These are phyloP conservation scores for Penicillium lagena DNA, from an alignment of 495 filamentous ascomycete species.

Conservation along the genomic window DNA sequence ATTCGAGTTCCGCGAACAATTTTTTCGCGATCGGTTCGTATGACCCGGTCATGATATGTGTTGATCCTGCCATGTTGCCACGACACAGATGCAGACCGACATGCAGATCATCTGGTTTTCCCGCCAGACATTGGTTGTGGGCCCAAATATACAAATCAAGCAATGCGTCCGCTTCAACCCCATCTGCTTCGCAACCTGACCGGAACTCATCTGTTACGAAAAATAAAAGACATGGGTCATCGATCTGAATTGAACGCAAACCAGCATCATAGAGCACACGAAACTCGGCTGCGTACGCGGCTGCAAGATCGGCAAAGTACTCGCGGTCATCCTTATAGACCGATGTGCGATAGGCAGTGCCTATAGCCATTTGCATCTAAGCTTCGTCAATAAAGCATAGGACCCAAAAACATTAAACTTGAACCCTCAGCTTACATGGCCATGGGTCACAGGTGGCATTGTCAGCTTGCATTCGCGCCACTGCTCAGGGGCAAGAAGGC, in stretches of 20 bases:
- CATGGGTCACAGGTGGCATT: conserved; percentile 13
- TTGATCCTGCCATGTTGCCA: conserved; percentile 47
- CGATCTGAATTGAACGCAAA: conserved; percentile 8
- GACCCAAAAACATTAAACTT: background rate
- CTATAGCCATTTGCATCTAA: conserved; percentile 3
- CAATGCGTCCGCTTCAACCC: conserved; percentile 33
- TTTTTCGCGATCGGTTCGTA: conserved; percentile 50
- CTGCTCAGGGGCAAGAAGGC: conserved; percentile 3
- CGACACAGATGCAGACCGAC: conserved; percentile 58
- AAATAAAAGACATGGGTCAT: background rate
- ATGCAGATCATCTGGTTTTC: conserved; percentile 51
- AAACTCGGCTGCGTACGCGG: conserved; percentile 2
- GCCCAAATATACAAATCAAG: conserved; percentile 51
- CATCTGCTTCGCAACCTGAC: conserved; percentile 2
- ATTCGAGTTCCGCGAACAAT: conserved; percentile 10
- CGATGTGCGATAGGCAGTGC: conserved; percentile 2
- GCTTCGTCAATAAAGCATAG: background rate
- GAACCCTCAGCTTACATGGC: conserved; percentile 3
- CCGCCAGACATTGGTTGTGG: conserved; percentile 53
- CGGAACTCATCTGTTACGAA: conserved; percentile 5
- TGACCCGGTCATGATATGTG: conserved; percentile 49
- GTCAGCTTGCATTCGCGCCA: conserved; percentile 20
- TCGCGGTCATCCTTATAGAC: conserved; percentile 6
- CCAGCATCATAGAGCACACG: conserved; percentile 10
- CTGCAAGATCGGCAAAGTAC: conserved; percentile 8